Evolutionary conservation across 2,329 filamentous ascomycete species (phyloP).

Genomic region (Ophiostoma perfectum): DNA sequence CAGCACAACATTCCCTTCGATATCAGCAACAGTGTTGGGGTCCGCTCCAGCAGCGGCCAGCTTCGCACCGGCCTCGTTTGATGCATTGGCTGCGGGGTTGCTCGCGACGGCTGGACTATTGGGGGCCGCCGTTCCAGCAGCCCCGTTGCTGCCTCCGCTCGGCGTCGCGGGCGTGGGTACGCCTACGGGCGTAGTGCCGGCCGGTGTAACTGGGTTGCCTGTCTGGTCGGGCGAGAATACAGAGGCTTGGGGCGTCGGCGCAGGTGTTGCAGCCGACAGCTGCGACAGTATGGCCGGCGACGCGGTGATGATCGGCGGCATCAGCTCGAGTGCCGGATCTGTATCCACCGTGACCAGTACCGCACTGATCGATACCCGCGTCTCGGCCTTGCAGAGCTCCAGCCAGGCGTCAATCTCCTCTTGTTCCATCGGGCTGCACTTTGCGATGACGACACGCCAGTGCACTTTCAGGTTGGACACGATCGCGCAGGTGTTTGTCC

Average conservation of each 20-base stretch:
- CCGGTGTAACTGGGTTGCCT: slow-evolving; percentile 47
- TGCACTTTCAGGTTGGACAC: slow-evolving; percentile 64
- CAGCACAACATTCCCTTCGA: slow-evolving; percentile 59
- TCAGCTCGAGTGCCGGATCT: slow-evolving; percentile 56
- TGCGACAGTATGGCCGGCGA: slow-evolving; percentile 41
- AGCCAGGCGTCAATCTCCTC: slow-evolving; percentile 60
- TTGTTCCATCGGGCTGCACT: slow-evolving; percentile 61
- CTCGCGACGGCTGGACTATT: slow-evolving; percentile 19
- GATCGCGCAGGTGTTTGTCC: slow-evolving; percentile 70
- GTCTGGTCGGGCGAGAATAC: slow-evolving; percentile 57
- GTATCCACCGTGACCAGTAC: slow-evolving; percentile 62
- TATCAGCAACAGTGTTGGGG: slow-evolving; percentile 37
- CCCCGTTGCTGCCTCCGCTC: slow-evolving; percentile 19
- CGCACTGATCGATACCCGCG: slow-evolving; percentile 47
- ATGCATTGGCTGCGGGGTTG: not conserved
- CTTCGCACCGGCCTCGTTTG: slow-evolving; percentile 29
- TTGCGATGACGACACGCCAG: slow-evolving; percentile 72
- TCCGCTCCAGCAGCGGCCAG: slow-evolving; percentile 25
- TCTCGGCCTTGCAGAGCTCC: slow-evolving; percentile 48
- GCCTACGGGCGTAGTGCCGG: slow-evolving; percentile 32
- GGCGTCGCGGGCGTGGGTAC: slow-evolving; percentile 27
- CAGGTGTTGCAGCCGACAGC: slow-evolving; percentile 53
- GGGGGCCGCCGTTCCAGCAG: not conserved
- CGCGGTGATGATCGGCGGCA: slow-evolving; percentile 51
- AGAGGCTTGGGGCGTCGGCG: slow-evolving; percentile 59